These are phyloP conservation scores for Penicillium odoratum DNA, from an alignment of 495 filamentous ascomycete genomes.

Conservation along the genomic window DNA sequence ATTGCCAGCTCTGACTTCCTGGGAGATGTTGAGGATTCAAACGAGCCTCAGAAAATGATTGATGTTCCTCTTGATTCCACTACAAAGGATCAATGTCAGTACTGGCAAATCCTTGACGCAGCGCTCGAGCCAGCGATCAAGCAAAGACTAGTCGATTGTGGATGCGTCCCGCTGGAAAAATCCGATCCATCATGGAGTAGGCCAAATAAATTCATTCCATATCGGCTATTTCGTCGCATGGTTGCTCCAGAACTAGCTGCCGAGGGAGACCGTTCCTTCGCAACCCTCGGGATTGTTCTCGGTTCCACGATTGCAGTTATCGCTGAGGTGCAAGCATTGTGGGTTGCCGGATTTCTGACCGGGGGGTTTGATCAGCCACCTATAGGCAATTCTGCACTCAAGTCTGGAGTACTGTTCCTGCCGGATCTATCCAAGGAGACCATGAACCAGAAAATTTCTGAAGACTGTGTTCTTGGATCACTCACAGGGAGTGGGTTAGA, in stretches of 20 bases:
- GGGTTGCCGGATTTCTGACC: conserved; percentile 60
- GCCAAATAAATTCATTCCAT: conserved; percentile 7
- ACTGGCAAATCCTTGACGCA: conserved; percentile 25
- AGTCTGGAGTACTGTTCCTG: conserved; percentile 7
- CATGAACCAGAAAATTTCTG: conserved; percentile 23
- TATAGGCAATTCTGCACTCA: background rate
- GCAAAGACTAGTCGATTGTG: conserved; percentile 9
- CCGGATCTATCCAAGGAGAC: conserved; percentile 1
- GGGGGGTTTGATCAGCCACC: conserved; percentile 18
- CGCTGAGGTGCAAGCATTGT: conserved; percentile 66
- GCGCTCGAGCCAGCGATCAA: conserved; percentile 9
- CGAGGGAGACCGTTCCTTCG: conserved; percentile 59
- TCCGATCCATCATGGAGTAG: conserved; percentile 3
- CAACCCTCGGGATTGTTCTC: conserved; percentile 57
- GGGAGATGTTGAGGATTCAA: background rate
- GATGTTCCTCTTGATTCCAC: conserved; percentile 1
- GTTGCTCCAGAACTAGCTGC: conserved; percentile 44
- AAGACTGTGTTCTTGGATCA: conserved; percentile 30
- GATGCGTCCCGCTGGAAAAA: conserved; percentile 12
- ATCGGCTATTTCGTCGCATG: conserved; percentile 63
- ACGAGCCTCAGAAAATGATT: background rate
- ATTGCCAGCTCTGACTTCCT: background rate
- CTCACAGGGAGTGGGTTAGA: conserved; percentile 28
- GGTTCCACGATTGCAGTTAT: conserved; percentile 56
- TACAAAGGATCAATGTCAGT: background rate